Conservation (phyloP, 345 rosid species). For the Hibiscus syriacus region DNA sequence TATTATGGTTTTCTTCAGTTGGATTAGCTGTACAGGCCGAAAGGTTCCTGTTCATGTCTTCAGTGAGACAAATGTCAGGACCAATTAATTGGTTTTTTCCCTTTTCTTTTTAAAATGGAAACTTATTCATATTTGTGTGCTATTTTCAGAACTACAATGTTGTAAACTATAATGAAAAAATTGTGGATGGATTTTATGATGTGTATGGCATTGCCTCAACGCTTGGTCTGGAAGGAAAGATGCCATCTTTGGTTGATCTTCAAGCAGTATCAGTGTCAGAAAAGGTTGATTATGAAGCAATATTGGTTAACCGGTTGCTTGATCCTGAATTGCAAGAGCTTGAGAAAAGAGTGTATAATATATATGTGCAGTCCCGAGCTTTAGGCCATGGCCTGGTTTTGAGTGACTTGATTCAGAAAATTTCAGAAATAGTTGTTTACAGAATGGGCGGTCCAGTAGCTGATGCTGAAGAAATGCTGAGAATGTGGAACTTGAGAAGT, state of each 20-base stretch:
- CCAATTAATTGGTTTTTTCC: not conserved
- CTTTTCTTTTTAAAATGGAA: not conserved
- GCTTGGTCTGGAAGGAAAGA: slow-evolving; percentile 53
- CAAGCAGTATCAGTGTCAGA: slow-evolving; percentile 56
- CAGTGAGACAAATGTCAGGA: not conserved
- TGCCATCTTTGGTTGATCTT: slow-evolving; percentile 85
- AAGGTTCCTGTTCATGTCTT: not conserved
- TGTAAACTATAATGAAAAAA: slow-evolving; percentile 74
- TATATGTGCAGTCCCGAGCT: slow-evolving; percentile 43
- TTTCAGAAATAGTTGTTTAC: slow-evolving; percentile 77
- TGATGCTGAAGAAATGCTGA: slow-evolving; percentile 73
- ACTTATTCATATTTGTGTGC: not conserved
- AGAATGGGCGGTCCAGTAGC: slow-evolving; percentile 92
- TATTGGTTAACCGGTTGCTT: slow-evolving; percentile 65
- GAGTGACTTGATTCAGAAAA: slow-evolving; percentile 61
- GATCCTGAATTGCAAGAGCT: slow-evolving; percentile 73
- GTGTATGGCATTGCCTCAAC: slow-evolving; percentile 58
- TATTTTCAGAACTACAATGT: slow-evolving; percentile 65
- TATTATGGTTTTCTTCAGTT: not conserved
- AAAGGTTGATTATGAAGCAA: slow-evolving; percentile 66
- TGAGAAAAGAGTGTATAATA: slow-evolving; percentile 43
- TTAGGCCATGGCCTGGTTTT: slow-evolving; percentile 35
- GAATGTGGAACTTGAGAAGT: slow-evolving; percentile 66
- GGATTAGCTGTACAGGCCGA: not conserved
- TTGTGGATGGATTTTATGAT: slow-evolving; percentile 85